Base-by-base conservation (phyloP, 176 grass and related monocot genomes). In the Hsuehochloa calcarea region DNA sequence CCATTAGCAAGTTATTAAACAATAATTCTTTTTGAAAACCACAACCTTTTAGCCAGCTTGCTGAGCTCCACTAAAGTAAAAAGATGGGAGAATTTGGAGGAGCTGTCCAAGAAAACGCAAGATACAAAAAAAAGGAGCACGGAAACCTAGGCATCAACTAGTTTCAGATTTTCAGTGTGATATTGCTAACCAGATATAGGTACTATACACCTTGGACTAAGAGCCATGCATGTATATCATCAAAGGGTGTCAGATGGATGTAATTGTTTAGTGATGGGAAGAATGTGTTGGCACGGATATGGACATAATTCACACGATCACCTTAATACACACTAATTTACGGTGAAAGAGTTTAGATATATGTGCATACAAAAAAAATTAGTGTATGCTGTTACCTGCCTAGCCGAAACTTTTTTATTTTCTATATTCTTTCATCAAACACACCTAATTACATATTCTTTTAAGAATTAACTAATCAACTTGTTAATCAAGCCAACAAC, bases 81-180 rank as follows among this genome's bases (percentile, higher is more conserved):
- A 41, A 52, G 70, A 10, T 50, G n/a, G 45, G 82, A 68, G 71
- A 89, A 65, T 78, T 82, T 45, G 72, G 71, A 85, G 70, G 61
- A 51, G 68, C 6, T 83, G 68, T 56, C 46, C 43, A 10, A 14
- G 83, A 82, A 64, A 90, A 63, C 56, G 69, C 69, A 75, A 89
- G 78, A 85, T 89, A 84, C 62, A 89, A 80, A 80, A 31, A n/a
- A n/a, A n/a, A n/a, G n/a, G n/a, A 10, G 37, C 83, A 65, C 65
- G 78, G 72, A 78, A 86, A 82, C 37, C 65, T 86, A 90, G 45
- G 72, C 79, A 17, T 26, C 56, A 77, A 6, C 72, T 78, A 77
- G 83, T 61, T 80, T 65, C 78, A 65, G 65, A 45, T 23, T 20
- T n/a, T 45, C 26, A 35, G 50, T 62, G 79, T 77, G 83, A 85